Conservation (phyloP, 441 rosid species). For the Manihot esculenta region DNA sequence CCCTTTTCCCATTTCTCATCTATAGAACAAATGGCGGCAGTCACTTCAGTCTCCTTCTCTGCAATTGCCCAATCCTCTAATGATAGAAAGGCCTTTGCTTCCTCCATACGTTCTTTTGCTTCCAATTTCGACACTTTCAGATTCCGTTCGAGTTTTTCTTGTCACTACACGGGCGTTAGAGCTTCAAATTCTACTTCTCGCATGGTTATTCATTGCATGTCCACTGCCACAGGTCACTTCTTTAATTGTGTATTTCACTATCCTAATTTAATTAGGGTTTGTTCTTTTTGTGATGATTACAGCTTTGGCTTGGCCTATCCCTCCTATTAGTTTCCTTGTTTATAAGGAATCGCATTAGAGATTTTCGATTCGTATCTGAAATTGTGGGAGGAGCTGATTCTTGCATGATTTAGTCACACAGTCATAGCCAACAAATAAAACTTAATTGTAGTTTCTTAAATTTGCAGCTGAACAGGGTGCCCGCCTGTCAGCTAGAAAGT, state of each 20-base stretch:
- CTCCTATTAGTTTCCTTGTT: not conserved
- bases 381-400: not conserved
- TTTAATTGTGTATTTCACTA: not conserved
- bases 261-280: not conserved
- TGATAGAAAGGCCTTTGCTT: slow-evolving; percentile 34
- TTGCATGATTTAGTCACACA: not conserved
- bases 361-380: not conserved
- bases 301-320: not conserved
- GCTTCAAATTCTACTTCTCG: slow-evolving; percentile 48
- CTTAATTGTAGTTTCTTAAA: not conserved
- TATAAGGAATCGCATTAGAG: not conserved
- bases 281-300: too few species aligned
- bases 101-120: slow-evolving; percentile 35
- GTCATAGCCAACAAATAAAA: not conserved
- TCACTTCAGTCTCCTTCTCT: slow-evolving; percentile 63
- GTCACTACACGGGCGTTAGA: slow-evolving; percentile 35
- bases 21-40: slow-evolving; percentile 56
- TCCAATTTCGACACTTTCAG: slow-evolving; percentile 39
- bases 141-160: slow-evolving; percentile 38
- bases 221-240: slow-evolving; percentile 47
- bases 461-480: not conserved
- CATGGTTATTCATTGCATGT: slow-evolving; percentile 62
- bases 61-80: slow-evolving; percentile 47
- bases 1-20: not conserved
- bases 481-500: not conserved